Evolutionary conservation across 2,329 filamentous ascomycete genomes (phyloP), one percentile per base, ranked within the genome.

Genomic region (Pyrenochaeta sp.): DNA sequence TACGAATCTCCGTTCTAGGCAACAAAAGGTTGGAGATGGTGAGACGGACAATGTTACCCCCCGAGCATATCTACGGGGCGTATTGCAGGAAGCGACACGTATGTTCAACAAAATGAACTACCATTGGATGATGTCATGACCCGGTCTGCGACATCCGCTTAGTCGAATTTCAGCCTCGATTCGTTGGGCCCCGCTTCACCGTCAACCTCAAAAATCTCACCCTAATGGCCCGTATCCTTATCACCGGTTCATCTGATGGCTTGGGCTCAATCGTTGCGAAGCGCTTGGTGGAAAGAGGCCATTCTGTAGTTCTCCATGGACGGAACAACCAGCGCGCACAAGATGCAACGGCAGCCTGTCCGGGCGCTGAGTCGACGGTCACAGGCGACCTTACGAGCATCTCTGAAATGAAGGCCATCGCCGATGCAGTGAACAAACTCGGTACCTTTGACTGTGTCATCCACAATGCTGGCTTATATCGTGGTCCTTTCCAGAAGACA

Each of bases 221-320:
- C 10, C 9, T 28, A n/a, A 77, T 78, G 74, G 73, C 67, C 29
- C 71, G 74, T 19, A 76, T 80, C 48, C 63, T 79, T 40, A 82
- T 85, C 46, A 84, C 81, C 7, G 81, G 81, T 31, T 82, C 80
- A 15, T 77, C 77, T 9, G 81, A 84, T 58, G 81, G 81, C 46
- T 74, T 84, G 22, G 81, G 81, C 41, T 74, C 73, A 17, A 68
- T 75, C 1, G 75, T 80, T 1, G 81, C 81, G 24, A 72, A 77
- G 45, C 68, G 72, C 6, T 77, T 84, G 19, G 55, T 76, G 34
- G 66, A 75, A 3, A 73, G 74, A 39, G 81, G 81, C 30, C 81
- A 85, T 63, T 68, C 74, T 4, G 80, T 85, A 13, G 74, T 78
- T 29, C 71, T 84, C 0, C 82, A 85, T 59, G 81, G 80, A 2